Percentiles rank a stretch among this genome's conserved stretches.
Conservation (phyloP, 495 filamentous ascomycete species). For the Talaromyces ruber region DNA sequence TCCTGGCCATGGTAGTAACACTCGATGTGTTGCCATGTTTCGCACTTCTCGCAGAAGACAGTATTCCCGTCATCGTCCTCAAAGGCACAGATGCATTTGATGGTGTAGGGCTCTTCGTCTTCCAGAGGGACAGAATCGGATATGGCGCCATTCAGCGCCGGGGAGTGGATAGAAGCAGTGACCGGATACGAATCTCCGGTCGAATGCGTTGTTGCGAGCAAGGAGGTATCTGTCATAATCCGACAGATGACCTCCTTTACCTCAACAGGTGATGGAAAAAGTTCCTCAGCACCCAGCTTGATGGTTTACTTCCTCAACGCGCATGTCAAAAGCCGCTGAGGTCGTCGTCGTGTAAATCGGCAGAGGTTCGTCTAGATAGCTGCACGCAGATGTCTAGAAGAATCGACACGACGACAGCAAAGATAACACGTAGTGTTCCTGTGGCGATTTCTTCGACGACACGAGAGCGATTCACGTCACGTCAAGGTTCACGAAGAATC, state of each 20-base stretch:
- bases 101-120: slow-evolving; percentile 88
- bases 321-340: slow-evolving; percentile 4
- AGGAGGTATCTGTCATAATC: slow-evolving; percentile 91
- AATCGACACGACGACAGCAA: neutral
- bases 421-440: neutral
- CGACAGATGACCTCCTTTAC: slow-evolving; percentile 54
- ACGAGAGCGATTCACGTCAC: neutral
- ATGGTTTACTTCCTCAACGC: slow-evolving; percentile 2
- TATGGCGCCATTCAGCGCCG: slow-evolving; percentile 47
- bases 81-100: slow-evolving; percentile 94
- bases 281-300: slow-evolving; percentile 9
- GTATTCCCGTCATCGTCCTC: slow-evolving; percentile 94
- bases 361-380: neutral
- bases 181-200: slow-evolving; percentile 56
- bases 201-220: slow-evolving; percentile 52
- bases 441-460: neutral
- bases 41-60: slow-evolving; percentile 89
- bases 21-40: slow-evolving; percentile 96
- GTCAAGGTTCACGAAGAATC: neutral
- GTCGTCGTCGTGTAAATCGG: neutral
- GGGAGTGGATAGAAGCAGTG: slow-evolving; percentile 42
- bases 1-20: slow-evolving; percentile 79
- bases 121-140: slow-evolving; percentile 45
- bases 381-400: neutral
- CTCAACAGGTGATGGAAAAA: slow-evolving; percentile 4